Evolutionary conservation across 2,329 filamentous ascomycete species (phyloP).

Genomic region (Chalaropsis ovoidea): DNA sequence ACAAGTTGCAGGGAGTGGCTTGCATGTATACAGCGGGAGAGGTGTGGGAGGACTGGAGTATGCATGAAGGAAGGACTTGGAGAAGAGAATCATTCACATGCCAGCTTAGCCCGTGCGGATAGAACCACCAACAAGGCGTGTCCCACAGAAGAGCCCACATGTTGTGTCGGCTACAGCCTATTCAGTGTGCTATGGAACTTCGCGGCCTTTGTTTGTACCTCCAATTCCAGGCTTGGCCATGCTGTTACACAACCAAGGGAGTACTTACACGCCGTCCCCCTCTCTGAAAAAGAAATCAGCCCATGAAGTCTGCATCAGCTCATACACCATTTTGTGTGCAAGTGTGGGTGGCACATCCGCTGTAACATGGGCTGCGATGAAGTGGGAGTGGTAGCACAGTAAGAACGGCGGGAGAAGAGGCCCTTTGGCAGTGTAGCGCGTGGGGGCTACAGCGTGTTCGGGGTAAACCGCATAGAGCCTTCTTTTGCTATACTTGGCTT

Average conservation of each 20-base stretch:
- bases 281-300: not conserved
- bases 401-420: not conserved
- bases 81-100: not conserved
- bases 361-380: not conserved
- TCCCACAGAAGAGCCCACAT: not conserved
- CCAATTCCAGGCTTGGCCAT: not conserved
- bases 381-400: not conserved
- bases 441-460: not conserved
- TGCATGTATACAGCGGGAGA: not conserved
- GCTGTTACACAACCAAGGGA: not conserved
- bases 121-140: not conserved
- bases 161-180: not conserved
- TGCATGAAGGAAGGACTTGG: not conserved
- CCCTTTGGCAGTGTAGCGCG: not conserved
- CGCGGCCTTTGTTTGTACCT: not conserved
- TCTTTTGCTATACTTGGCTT: not conserved
- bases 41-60: not conserved
- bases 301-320: not conserved
- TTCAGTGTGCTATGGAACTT: not conserved
- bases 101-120: not conserved
- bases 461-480: not conserved
- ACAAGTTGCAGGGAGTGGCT: not conserved
- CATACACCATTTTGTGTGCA: not conserved
- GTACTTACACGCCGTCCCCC: not conserved
- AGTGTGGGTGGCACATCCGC: conserved; percentile 8